Percentiles rank a stretch among this genome's conserved stretches.
These are phyloP conservation scores for Cryptococcus sp. DNA, from an alignment of 1,284 basidiomycete genomes.

Conservation along the genomic window DNA sequence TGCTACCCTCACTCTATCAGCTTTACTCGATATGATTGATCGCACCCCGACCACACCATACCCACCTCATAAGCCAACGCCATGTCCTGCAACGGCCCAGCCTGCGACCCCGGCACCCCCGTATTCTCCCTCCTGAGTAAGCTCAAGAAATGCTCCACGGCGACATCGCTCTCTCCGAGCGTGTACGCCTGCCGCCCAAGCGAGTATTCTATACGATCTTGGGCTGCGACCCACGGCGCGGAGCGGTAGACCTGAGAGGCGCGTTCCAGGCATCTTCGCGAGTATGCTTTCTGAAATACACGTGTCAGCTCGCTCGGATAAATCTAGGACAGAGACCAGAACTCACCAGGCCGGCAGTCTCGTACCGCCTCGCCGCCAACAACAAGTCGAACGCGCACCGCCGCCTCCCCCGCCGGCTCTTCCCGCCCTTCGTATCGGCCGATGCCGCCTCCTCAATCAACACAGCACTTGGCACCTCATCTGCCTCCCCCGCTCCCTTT, in stretches of 20 bases:
- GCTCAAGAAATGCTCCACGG: slow-evolving; percentile 52
- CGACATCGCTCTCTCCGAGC: slow-evolving; percentile 51
- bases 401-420: slow-evolving; percentile 35
- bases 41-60: no score
- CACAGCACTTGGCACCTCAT: slow-evolving; percentile 55
- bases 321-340: neutral
- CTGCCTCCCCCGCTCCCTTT: slow-evolving; percentile 47
- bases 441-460: slow-evolving; percentile 56
- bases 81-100: slow-evolving; percentile 52
- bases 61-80: slow-evolving; percentile 51
- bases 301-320: neutral
- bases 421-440: slow-evolving; percentile 45
- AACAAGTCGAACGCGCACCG: slow-evolving; percentile 53
- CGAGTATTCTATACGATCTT: slow-evolving; percentile 53
- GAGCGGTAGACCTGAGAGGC: slow-evolving; percentile 45
- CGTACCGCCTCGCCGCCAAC: slow-evolving; percentile 54
- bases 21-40: neutral
- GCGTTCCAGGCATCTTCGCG: slow-evolving; percentile 48
- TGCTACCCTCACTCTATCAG: slow-evolving; percentile 27
- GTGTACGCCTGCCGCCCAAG: slow-evolving; percentile 56
- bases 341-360: slow-evolving; percentile 54
- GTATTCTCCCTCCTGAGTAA: slow-evolving; percentile 45
- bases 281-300: slow-evolving; percentile 48
- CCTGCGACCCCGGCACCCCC: slow-evolving; percentile 38
- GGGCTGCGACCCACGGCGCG: slow-evolving; percentile 51